Evolutionary conservation across 345 rosid species (phyloP).

Genomic region (Hirschfeldia incana): DNA sequence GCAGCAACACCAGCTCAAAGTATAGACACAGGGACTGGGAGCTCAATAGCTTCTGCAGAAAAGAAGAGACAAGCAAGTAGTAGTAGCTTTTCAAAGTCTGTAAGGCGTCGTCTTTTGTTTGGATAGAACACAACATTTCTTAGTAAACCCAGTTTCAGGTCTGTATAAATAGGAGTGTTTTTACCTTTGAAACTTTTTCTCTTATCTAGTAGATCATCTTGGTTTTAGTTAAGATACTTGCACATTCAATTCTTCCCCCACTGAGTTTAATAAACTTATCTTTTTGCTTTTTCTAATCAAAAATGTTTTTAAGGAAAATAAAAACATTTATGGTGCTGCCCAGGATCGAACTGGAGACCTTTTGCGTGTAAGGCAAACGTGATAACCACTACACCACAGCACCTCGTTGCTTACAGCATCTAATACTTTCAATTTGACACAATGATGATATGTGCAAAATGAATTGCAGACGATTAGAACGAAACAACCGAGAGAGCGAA

Average conservation of each 20-base stretch:
- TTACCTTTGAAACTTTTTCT: background rate
- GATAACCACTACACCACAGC: constrained; percentile 46
- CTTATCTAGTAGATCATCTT: background rate
- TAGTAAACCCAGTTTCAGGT: background rate
- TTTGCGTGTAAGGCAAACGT: constrained; percentile 39
- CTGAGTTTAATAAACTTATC: background rate
- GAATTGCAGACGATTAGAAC: background rate
- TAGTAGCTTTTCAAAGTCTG: constrained; percentile 57
- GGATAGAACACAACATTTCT: constrained; percentile 27
- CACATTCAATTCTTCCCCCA: background rate
- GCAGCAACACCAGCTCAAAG: constrained; percentile 17
- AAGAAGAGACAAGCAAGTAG: constrained; percentile 50
- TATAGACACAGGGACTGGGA: constrained; percentile 9
- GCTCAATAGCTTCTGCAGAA: constrained; percentile 25
- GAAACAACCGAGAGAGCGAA: background rate
- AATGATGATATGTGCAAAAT: background rate
- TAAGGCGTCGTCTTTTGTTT: constrained; percentile 67
- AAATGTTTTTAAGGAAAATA: too few relatives aligned
- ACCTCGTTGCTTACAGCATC: background rate
- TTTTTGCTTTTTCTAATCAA: background rate
- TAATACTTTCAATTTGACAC: too few relatives aligned
- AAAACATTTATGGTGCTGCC: constrained; percentile 42
- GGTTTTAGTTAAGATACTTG: background rate
- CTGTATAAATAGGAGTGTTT: background rate
- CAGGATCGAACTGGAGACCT: constrained; percentile 38